Base-by-base conservation (phyloP, 208 protist species). In the Balamuthia mandrillaris region DNA sequence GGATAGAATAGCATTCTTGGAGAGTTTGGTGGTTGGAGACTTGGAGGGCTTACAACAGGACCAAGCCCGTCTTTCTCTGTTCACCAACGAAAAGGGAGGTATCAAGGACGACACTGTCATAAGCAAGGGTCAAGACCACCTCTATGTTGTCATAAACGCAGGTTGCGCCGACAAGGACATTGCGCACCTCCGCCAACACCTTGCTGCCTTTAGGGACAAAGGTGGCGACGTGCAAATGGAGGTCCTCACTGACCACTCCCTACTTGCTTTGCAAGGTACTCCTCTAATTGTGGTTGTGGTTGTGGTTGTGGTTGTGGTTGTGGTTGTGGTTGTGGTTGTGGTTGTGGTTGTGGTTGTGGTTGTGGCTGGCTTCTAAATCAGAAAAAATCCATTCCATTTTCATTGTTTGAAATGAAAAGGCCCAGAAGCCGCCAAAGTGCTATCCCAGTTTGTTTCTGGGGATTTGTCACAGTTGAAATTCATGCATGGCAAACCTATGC, bases 71-170 rank as follows among this genome's bases (percentile, higher is more conserved):
- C 90, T 98, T 29, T 95, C 95, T 9, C 91, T 98, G 49, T 91
- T 99, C 66, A 94, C 96, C n/a, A 98, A 98, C 88, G 95, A 93
- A 44, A 78, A 94, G 16, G 92, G 92, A 6, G 87, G 88, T 31
- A 90, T 86, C 78, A 75, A 74, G 68, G 98, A 99, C 89, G 98
- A 99, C 91, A 95, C 93, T 54, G 96, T 99, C 86, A 89, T 98
- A 10, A 95, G 95, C 58, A 96, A 95, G 74, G 90, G 90, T 63
- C 88, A 87, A 2, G 95, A 97, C 52, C 90, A 96, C 86, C 68
- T 97, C 4, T 96, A 96, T 75, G 85, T 97, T 39, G 97, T 99
- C n/a, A 88, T 97, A 27, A 98, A 98, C 88, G 96, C 96, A 16
- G 97, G 94, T 52, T 98, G 95, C 88, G 94, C 96, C 47, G 95